Base-by-base conservation (phyloP, 805 yeast species). In the Yamadazyma sp. region DNA sequence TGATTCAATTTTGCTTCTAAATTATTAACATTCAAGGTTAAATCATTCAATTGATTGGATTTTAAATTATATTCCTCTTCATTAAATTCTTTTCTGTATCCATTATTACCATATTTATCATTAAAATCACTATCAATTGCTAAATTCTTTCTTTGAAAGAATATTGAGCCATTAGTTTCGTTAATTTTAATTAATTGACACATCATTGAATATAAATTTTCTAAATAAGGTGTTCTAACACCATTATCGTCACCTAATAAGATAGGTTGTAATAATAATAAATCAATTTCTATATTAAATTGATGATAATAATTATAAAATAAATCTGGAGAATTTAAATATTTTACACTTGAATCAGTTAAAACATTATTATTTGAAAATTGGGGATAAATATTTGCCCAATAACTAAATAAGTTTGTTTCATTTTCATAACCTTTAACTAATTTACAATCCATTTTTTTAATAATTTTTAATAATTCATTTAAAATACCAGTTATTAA, bases 151-250 rank as follows among this genome's bases (percentile, higher is more conserved):
- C 70, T 51, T 10, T 43, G 39, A 40, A 64, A 65, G 35, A 65
- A 64, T 2, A 57, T 42, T 7, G 65, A 57, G 20, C 23, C 32
- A 14, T 34, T 30, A 13, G 33, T 32, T 9, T 47, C 49, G 31
- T 78, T 80, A 40, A 74, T 60, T 40, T 66, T 70, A 36, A 66
- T 70, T 35, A 67, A 72, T 54, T 83, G 89, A 44, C 85, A 78
- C 67, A 83, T 65, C 35, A 80, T 73, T 2, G 95, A 87, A 55
- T 86, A 89, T 38, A 86, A 62, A 48, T 86, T 86, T 61, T 89
- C 97, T 55, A 89, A 68, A 55, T 89, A 89, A 2, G 97, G 96
- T 0, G 96, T 86, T 55, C 83, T 82, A 36, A 87, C 80, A 31
- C 82, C 80, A 53, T 76, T 76, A 54, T 88, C 96, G 61, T 88